phyloP scores from a whole-genome alignment of 2,329 filamentous ascomycete genomes.

The Sordariomycetes sp. region DNA sequence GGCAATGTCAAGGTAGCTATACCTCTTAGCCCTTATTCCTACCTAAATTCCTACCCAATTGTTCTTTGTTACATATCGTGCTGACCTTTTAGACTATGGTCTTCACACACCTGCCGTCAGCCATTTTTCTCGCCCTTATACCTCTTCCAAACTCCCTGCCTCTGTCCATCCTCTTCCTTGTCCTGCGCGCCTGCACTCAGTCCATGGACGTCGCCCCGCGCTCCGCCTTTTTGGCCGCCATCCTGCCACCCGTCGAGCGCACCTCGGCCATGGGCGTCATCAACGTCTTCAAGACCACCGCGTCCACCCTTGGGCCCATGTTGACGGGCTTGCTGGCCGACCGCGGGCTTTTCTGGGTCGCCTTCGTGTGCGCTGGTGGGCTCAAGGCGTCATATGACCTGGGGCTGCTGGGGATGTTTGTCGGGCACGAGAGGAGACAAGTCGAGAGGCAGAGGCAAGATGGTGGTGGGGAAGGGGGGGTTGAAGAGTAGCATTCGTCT shows the following conservation, averaged over 20 bases:
- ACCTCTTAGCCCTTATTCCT: too few relatives aligned
- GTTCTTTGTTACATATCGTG: background rate
- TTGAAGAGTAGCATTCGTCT: too few relatives aligned
- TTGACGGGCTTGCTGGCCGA: constrained; percentile 56
- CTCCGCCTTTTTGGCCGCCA: constrained; percentile 58
- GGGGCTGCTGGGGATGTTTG: constrained; percentile 43
- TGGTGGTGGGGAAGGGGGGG: too few relatives aligned
- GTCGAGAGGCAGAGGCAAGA: too few relatives aligned
- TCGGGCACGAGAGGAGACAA: background rate
- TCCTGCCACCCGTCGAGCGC: constrained; percentile 54
- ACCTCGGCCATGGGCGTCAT: constrained; percentile 64
- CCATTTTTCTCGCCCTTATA: constrained; percentile 55
- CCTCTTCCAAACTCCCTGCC: constrained; percentile 41
- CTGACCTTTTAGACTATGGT: constrained; percentile 72
- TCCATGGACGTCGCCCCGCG: constrained; percentile 66
- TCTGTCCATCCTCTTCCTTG: constrained; percentile 35
- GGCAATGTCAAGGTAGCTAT: constrained; percentile 45
- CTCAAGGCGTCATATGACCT: constrained; percentile 56
- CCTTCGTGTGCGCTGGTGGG: constrained; percentile 52
- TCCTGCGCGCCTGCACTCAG: constrained; percentile 51
- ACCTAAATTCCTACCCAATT: background rate
- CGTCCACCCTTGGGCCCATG: constrained; percentile 52
- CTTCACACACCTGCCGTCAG: constrained; percentile 62
- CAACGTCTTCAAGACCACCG: constrained; percentile 59
- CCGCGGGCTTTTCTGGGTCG: constrained; percentile 47